Evolutionary conservation across 2,329 filamentous ascomycete genomes (phyloP).

Genomic region (Aspergillus transmontanensis): DNA sequence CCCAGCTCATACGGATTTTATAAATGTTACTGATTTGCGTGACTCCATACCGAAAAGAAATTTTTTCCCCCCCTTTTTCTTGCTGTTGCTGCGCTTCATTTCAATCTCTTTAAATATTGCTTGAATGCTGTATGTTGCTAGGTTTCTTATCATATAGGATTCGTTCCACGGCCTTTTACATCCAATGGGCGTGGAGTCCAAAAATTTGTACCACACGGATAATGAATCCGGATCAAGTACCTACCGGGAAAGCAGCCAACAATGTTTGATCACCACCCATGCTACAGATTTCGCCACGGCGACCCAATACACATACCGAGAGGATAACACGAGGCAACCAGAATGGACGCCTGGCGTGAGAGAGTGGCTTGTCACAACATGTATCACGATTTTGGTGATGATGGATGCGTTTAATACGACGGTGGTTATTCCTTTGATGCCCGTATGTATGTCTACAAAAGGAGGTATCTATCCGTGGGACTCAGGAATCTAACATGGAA

Average conservation of each 20-base stretch:
- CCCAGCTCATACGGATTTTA: neutral
- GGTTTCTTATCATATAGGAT: neutral
- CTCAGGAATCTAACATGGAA: neutral
- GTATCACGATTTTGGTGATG: conserved; percentile 48
- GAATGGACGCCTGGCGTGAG: conserved; percentile 43
- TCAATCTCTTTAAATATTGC: neutral
- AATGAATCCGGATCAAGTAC: conserved; percentile 13
- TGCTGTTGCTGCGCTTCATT: neutral
- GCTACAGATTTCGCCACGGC: conserved; percentile 6
- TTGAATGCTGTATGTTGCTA: neutral
- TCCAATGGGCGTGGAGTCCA: conserved; percentile 21
- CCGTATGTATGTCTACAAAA: conserved; percentile 34
- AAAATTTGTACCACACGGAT: conserved; percentile 18
- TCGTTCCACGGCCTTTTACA: neutral
- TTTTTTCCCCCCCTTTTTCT: neutral
- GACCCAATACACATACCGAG: conserved; percentile 6
- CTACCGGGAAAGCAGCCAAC: conserved; percentile 9
- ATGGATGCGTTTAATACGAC: conserved; percentile 55
- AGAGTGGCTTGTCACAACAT: conserved; percentile 46
- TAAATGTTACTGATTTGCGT: neutral
- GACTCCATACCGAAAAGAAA: neutral
- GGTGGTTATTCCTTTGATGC: conserved; percentile 49
- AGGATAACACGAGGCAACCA: neutral
- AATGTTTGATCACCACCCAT: conserved; percentile 11
- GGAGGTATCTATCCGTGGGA: neutral